Base-by-base conservation (phyloP, 1,284 basidiomycete genomes). In the Rhodotorula sp. region DNA sequence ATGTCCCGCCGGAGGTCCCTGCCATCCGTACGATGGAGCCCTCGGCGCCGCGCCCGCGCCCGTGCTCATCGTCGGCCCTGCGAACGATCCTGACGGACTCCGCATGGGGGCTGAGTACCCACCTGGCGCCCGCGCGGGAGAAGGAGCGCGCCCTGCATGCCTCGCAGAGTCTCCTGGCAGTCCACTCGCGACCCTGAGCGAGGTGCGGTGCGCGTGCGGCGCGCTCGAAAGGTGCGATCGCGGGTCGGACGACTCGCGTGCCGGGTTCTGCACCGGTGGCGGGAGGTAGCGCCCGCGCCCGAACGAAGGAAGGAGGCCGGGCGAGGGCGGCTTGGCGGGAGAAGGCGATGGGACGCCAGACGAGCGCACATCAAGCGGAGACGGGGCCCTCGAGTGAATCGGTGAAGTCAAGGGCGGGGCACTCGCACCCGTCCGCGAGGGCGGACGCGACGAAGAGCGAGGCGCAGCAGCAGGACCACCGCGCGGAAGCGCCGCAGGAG, bases 301-400 rank as follows among this genome's bases (percentile, higher is more conserved):
- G 61, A 63, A 63, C 25, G 61, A 54, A 19, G 61, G 61, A 7
- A 63, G 17, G 17, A 63, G 41, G 19, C 25, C 17, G 1, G 59
- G 9, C 12, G 59, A 13, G 27, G 19, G 41, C 46, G 46, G 8
- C 25, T 14, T 45, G 12, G 56, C 10, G 5, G 27, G 21, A 12
- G 45, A 16, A 25, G 25, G 25, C 27, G 12, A 19, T 16, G 46
- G 12, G n/a, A 27, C n/a, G 44, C n/a, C 57, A 13, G 44, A 46
- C n/a, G 57, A 13, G 17, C 56, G 56, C 56, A 21, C 23, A 7
- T 25, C 13, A n/a, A 19, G n/a, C 45, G 57, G 9, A n/a, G 19
- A 27, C 7, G 56, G 9, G 8, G 57, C 14, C 44, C 14, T n/a
- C 13, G 57, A 46, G n/a, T 25, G 14, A n/a, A 14, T 45, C n/a